These are phyloP conservation scores for Fraxinus baroniana DNA, from an alignment of 305 asterid species.

Conservation along the genomic window DNA sequence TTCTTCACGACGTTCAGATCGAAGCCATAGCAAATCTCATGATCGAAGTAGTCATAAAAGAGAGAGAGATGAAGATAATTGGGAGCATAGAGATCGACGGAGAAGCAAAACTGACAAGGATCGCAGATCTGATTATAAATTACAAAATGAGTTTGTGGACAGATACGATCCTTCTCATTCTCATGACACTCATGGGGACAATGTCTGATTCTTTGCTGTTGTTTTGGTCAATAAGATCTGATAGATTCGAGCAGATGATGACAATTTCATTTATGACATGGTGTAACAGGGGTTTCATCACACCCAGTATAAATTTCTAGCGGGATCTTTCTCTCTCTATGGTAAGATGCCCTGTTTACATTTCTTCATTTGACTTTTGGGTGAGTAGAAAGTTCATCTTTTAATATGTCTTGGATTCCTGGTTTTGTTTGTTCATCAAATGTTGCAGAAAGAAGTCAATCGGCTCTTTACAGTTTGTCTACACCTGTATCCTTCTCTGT, in stretches of 20 bases:
- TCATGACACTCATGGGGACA: constrained; percentile 30
- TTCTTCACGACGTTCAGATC: constrained; percentile 35
- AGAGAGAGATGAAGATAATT: constrained; percentile 38
- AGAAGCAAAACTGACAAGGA: constrained; percentile 36
- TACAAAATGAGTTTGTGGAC: constrained; percentile 51
- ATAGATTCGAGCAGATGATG: constrained; percentile 20
- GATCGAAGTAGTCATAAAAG: constrained; percentile 39
- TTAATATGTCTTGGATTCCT: constrained; percentile 28
- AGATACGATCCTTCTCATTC: constrained; percentile 68
- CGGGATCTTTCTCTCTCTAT: constrained; percentile 4
- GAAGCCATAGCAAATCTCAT: constrained; percentile 38
- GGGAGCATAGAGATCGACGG: constrained; percentile 35
- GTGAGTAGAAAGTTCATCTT: constrained; percentile 18
- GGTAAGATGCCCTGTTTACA: constrained; percentile 35
- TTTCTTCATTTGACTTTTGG: constrained; percentile 12
- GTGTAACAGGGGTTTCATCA: not conserved
- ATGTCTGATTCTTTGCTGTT: constrained; percentile 1
- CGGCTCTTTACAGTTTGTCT: constrained; percentile 55
- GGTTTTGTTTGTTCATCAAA: constrained; percentile 26
- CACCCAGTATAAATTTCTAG: not conserved
- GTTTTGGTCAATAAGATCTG: not conserved
- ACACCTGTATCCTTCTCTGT: constrained; percentile 76
- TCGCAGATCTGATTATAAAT: constrained; percentile 32
- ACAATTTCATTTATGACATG: not conserved
- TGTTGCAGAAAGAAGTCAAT: constrained; percentile 59